These are phyloP conservation scores for Solioccasus polychromus DNA, from an alignment of 768 basidiomycete genomes.

Conservation along the genomic window DNA sequence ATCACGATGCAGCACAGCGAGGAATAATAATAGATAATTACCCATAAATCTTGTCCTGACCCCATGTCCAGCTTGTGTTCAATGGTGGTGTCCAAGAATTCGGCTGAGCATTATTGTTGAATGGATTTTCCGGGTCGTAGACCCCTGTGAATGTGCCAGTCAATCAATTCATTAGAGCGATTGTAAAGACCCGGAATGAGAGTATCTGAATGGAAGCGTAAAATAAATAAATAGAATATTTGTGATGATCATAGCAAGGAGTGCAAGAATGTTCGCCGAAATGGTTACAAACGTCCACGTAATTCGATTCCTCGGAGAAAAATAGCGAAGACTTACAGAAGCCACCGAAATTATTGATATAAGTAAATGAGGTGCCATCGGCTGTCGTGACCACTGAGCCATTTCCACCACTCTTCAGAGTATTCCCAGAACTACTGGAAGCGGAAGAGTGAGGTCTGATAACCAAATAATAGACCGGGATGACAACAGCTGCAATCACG, in stretches of 20 bases:
- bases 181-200: neutral
- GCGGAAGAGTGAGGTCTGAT: constrained; percentile 22
- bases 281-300: neutral
- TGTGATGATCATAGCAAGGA: neutral
- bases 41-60: constrained; percentile 60
- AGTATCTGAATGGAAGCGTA: neutral
- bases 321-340: constrained; percentile 49
- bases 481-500: constrained; percentile 37
- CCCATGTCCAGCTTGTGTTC: constrained; percentile 72
- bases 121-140: constrained; percentile 67
- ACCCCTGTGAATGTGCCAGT: constrained; percentile 44
- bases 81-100: constrained; percentile 82
- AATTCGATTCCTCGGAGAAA: neutral
- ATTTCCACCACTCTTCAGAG: constrained; percentile 51
- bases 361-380: constrained; percentile 72
- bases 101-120: constrained; percentile 68
- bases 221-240: neutral
- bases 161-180: neutral
- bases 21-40: constrained; percentile 27
- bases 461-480: constrained; percentile 39
- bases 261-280: neutral
- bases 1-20: constrained; percentile 5
- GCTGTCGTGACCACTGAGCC: constrained; percentile 63
- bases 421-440: constrained; percentile 1
- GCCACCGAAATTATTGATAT: constrained; percentile 75